Evolutionary conservation across 352 stramenopile species (phyloP).

Genomic region (Blastocystis sp.): DNA sequence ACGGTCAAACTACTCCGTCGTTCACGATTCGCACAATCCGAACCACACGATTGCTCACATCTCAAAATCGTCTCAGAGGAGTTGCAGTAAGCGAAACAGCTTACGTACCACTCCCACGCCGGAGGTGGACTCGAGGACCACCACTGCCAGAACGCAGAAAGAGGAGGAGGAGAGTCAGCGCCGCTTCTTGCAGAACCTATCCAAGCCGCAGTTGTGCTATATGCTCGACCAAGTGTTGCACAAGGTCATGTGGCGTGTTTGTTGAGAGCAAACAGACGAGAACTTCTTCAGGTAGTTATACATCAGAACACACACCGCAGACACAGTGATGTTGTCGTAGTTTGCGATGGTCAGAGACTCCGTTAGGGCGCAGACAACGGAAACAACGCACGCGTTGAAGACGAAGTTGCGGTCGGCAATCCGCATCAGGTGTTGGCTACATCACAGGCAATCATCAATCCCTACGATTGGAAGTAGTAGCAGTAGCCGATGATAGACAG

Average conservation of each 20-base stretch:
- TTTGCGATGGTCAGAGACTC: constrained; percentile 56
- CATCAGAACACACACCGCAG: constrained; percentile 12
- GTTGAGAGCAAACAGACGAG: neutral
- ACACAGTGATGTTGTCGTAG: constrained; percentile 64
- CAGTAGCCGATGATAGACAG: constrained; percentile 24
- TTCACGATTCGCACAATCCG: too few species aligned
- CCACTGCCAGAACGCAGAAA: too few species aligned
- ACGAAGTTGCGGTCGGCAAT: constrained; percentile 23
- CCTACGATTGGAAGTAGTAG: constrained; percentile 16
- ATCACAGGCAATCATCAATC: neutral
- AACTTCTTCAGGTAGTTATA: constrained; percentile 27
- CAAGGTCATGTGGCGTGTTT: constrained; percentile 1
- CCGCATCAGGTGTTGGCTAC: constrained; percentile 53
- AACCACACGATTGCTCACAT: too few species aligned
- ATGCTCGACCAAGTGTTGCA: neutral
- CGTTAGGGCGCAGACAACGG: constrained; percentile 48
- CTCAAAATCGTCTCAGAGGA: too few species aligned
- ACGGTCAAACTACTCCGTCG: too few species aligned
- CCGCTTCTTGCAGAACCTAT: neutral
- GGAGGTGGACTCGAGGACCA: too few species aligned
- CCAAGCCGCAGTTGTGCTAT: neutral
- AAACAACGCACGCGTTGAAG: constrained; percentile 39
- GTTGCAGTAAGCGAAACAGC: too few species aligned
- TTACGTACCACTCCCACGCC: too few species aligned
- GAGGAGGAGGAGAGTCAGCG: too few species aligned